phyloP scores from a whole-genome alignment of 2,329 filamentous ascomycete species.

The Pseudocercospora ulei region DNA sequence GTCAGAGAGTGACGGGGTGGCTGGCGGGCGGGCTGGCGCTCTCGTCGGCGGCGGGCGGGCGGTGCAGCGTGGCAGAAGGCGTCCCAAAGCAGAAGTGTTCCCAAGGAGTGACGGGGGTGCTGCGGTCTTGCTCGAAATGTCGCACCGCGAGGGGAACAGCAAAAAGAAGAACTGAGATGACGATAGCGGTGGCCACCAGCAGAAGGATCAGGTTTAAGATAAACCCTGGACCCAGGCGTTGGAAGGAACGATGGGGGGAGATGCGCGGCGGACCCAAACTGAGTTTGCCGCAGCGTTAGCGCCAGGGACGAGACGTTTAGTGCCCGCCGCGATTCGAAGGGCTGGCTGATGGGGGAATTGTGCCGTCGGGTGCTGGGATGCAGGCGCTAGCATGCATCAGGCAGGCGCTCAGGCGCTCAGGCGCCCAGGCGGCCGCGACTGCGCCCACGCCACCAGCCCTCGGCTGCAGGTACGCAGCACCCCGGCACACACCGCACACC shows the following conservation, averaged over 20 bases:
- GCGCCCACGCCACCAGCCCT: conserved; percentile 11
- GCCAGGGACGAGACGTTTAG: conserved; percentile 24
- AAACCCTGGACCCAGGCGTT: conserved; percentile 28
- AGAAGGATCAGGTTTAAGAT: conserved; percentile 26
- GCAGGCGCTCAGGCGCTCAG: conserved; percentile 9
- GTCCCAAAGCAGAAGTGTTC: too few species aligned
- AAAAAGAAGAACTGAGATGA: conserved; percentile 26
- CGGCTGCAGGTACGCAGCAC: conserved; percentile 17
- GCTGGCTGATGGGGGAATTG: conserved; percentile 25
- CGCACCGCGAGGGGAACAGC: conserved; percentile 23
- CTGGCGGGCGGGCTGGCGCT: conserved; percentile 8
- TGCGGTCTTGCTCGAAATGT: conserved; percentile 13
- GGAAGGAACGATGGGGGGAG: conserved; percentile 24
- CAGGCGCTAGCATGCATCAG: conserved; percentile 18
- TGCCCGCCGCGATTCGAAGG: conserved; percentile 25
- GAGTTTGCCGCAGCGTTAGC: conserved; percentile 27
- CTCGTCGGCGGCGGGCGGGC: conserved; percentile 19
- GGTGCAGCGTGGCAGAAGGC: conserved; percentile 17
- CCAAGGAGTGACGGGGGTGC: conserved; percentile 25
- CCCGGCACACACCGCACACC: conserved; percentile 16
- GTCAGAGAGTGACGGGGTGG: conserved; percentile 11
- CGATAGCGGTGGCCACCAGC: conserved; percentile 22
- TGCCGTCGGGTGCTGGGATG: conserved; percentile 24
- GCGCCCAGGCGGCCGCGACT: too few species aligned
- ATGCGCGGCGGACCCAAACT: conserved; percentile 26